Evolutionary conservation across 2,329 filamentous ascomycete species (phyloP).

Genomic region (Colletotrichum sp.): DNA sequence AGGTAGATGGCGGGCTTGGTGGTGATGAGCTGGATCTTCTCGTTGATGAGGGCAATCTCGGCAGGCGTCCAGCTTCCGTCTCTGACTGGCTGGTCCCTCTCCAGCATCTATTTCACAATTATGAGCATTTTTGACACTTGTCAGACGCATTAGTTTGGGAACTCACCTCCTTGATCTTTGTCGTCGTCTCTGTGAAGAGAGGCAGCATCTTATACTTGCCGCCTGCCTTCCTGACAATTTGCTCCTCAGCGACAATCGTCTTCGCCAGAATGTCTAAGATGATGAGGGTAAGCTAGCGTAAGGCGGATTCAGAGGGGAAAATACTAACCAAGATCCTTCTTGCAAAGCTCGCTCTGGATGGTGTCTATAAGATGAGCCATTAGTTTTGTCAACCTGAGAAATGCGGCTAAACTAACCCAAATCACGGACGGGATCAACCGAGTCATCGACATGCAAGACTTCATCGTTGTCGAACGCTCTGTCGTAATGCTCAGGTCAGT

Average conservation of each 20-base stretch:
- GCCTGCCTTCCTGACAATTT: constrained; percentile 44
- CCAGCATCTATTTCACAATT: constrained; percentile 34
- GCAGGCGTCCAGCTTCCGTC: constrained; percentile 47
- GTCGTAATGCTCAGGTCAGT: constrained; percentile 22
- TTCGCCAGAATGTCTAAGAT: constrained; percentile 41
- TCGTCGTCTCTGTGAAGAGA: constrained; percentile 46
- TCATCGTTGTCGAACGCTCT: constrained; percentile 50
- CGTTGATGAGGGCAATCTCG: constrained; percentile 49
- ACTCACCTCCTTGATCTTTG: constrained; percentile 40
- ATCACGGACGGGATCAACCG: constrained; percentile 48
- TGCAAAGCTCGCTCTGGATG: constrained; percentile 43
- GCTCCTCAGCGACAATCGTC: constrained; percentile 42
- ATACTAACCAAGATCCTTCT: constrained; percentile 40
- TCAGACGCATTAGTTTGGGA: background rate
- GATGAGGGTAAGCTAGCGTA: background rate
- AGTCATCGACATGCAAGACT: constrained; percentile 51
- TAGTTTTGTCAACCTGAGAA: background rate
- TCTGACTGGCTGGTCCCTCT: constrained; percentile 44
- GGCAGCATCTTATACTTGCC: constrained; percentile 52
- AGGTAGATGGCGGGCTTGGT: constrained; percentile 51
- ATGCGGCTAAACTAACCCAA: constrained; percentile 33
- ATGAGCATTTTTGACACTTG: background rate
- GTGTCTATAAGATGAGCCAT: constrained; percentile 29
- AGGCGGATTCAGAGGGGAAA: background rate
- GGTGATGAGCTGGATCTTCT: constrained; percentile 50